Base-by-base conservation (phyloP, 2,329 filamentous ascomycete species). In the Diaporthe nobilis region DNA sequence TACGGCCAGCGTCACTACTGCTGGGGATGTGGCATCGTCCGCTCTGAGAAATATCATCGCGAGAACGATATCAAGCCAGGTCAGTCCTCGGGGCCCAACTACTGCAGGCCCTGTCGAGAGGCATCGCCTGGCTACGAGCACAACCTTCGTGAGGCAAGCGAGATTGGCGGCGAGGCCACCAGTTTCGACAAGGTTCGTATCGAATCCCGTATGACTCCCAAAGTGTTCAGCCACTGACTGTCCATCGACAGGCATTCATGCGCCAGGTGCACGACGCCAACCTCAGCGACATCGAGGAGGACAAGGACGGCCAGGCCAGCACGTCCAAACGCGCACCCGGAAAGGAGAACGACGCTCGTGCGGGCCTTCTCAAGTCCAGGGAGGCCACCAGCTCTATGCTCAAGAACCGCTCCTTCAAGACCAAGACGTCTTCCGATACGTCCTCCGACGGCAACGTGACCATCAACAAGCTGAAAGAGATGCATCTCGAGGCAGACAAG, bases 11-110 rank as follows among this genome's bases (percentile, higher is more conserved):
- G 74, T 6, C 68, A 76, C 68, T 77, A 77, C 60, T 77, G 76
- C 53, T 76, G 74, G 71, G 74, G 76, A 65, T 77, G 76, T 47
- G 76, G 76, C 34, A 72, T 77, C 42, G 49, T 77, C 39, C 76
- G 76, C 31, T 77, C 76, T 8, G 58, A 75, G 72, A 55, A 47
- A 15, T 77, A 74, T n/a, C 75, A 77, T 28, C 57, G 55, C 37
- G 71, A 77, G 17, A 77, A 77, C 42, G 68, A 44, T 8, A 28
- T 77, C 37, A 37, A 31, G 22, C 47, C 61, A 25, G 60, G 37
- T 42, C 68, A 72, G 49, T 15, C 12, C 53, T 75, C 71, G 20
- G 63, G 55, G 15, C 74, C 74, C 34, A 77, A 76, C 61, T 76
- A 74, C 72, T 77, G 76, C 75, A 76, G 39, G n/a, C 60, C 53